Evolutionary conservation across 768 basidiomycete species (phyloP), one percentile per base, ranked within the genome.

Genomic region (Saitozyma sp.): DNA sequence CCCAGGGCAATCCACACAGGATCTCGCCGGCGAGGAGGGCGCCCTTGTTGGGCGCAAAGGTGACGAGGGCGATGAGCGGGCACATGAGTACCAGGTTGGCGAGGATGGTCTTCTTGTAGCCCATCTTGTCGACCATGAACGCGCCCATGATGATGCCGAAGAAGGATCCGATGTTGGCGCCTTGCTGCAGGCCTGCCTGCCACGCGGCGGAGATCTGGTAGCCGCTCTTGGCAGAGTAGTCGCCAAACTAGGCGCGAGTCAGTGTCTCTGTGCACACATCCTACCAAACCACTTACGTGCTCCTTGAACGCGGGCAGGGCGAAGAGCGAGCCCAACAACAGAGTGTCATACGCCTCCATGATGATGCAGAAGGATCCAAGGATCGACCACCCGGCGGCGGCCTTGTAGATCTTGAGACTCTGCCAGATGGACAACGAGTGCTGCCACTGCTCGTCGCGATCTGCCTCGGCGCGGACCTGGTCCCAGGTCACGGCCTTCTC

Each of bases 161-260:
- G 58, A 80, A 66, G 19, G 68, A 71, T 19, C 79, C 79, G 50
- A 69, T 69, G 40, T 75, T 73, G 53, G 74, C 71, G 16, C 71
- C 80, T 60, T 75, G 71, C 43, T 64, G 60, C 16, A 80, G 60
- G 37, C 71, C 79, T 5, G 77, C 71, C 54, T 80, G 80, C 80
- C 79, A 80, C 20, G 65, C 54, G 0, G 80, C 74, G 1, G 76
- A 67, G 46, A 81, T 71, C 16, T 73, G 64, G 56, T 76, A 80
- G 3, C 68, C 68, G 8, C 48, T 59, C 38, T 43, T 70, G 8
- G 53, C 59, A 38, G 20, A 39, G 55, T 70, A 19, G n/a, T 43
- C 29, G 29, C 63, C 63, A 46, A 64, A 64, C 45, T 56, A 16
- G 8, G 16, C 6, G n/a, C 50, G 50, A 60, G 49, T 29, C 42